Evolutionary conservation across 257 asterid species (phyloP).

Genomic region (Solanum tarijense): DNA sequence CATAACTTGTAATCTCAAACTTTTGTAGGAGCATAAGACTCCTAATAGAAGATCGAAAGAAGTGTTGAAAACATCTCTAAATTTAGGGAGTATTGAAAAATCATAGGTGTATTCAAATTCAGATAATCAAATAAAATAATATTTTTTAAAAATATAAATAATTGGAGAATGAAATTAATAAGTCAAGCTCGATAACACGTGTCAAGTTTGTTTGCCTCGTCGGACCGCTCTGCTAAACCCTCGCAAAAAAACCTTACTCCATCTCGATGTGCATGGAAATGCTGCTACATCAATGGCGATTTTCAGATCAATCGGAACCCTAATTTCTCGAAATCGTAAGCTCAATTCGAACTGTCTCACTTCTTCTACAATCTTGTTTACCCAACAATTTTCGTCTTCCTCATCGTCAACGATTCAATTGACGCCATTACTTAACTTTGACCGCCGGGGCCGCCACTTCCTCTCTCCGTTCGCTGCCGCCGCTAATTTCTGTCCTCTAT

Average conservation of each 20-base stretch:
- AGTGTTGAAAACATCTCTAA: too few species aligned
- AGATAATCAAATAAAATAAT: too few species aligned
- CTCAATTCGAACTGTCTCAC: background rate
- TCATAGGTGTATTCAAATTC: rapidly evolving
- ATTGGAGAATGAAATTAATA: too few species aligned
- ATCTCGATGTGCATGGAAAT: background rate
- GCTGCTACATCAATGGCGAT: constrained; percentile 51
- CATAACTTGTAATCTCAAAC: too few species aligned
- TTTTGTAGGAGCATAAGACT: too few species aligned
- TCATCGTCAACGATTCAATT: constrained; percentile 18
- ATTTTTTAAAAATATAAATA: too few species aligned
- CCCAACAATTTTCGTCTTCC: constrained; percentile 22
- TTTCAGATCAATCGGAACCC: constrained; percentile 55
- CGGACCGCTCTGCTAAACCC: constrained; percentile 5
- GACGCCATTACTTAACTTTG: constrained; percentile 13
- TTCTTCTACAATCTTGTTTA: constrained; percentile 29
- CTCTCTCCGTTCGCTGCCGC: constrained; percentile 19
- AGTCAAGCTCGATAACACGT: background rate
- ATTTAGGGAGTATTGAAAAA: too few species aligned
- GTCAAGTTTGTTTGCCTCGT: background rate
- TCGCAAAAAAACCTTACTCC: background rate
- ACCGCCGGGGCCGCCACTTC: constrained; percentile 33
- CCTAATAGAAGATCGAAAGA: too few species aligned
- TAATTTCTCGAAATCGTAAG: constrained; percentile 35
- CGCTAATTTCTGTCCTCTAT: constrained; percentile 33